phyloP scores from a whole-genome alignment of 257 asterid genomes.

The Buddleja alternifolia region DNA sequence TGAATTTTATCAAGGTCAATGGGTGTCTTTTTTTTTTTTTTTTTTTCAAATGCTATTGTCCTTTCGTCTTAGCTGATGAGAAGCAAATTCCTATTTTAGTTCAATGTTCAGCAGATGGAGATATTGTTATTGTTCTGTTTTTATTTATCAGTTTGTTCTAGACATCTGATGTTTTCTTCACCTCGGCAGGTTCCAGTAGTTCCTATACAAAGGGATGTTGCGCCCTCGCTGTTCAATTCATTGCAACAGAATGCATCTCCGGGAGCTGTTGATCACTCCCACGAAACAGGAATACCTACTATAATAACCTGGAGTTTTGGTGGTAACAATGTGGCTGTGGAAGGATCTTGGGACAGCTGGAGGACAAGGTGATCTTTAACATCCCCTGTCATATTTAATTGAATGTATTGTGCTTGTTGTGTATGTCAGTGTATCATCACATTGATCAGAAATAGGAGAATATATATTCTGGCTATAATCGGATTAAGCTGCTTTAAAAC shows the following conservation, averaged over 20 bases:
- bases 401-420: neutral
- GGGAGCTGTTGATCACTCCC: constrained; percentile 39
- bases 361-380: constrained; percentile 59
- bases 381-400: constrained; percentile 24
- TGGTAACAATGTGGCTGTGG: constrained; percentile 75
- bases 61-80: neutral
- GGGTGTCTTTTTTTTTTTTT: too few species aligned
- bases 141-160: constrained; percentile 15
- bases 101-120: neutral
- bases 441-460: constrained; percentile 15
- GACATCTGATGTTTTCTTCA: constrained; percentile 26
- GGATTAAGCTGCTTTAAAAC: constrained; percentile 13
- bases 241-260: constrained; percentile 44
- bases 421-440: neutral
- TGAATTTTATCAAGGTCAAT: too few species aligned
- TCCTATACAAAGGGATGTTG: constrained; percentile 62
- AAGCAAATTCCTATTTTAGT: neutral
- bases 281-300: constrained; percentile 55
- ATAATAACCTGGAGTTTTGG: constrained; percentile 63
- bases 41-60: too few species aligned
- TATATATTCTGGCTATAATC: constrained; percentile 2
- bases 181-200: constrained; percentile 63
- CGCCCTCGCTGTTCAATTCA: constrained; percentile 42
- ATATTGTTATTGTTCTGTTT: neutral
- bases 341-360: constrained; percentile 99